Percentiles rank a stretch among this genome's conserved stretches.
Evolutionary conservation across 192 early-diverging fungal genomes (phyloP).

Genomic region (Geranomyces michiganensis): DNA sequence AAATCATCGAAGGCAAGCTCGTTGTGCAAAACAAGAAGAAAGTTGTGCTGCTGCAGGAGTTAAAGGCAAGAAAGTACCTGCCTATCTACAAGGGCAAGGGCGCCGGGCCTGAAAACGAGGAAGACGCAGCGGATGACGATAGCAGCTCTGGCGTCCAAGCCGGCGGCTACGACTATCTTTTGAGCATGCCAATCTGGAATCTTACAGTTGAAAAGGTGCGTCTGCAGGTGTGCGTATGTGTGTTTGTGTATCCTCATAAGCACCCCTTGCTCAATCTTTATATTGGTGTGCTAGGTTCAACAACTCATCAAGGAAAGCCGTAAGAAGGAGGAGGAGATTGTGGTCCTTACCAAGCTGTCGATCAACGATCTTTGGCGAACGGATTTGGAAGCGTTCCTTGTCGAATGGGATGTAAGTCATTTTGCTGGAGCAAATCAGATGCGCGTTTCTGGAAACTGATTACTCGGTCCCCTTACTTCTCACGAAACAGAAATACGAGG

Average conservation of each 20-base stretch:
- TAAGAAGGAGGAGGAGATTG: conserved; percentile 70
- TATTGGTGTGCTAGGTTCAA: conserved; percentile 53
- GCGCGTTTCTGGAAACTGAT: neutral
- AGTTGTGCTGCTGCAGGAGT: conserved; percentile 70
- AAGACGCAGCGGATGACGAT: conserved; percentile 33
- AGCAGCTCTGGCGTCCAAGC: neutral
- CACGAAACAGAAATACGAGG: neutral
- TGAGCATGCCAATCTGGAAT: conserved; percentile 88
- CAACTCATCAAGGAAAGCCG: conserved; percentile 72
- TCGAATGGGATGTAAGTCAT: conserved; percentile 71
- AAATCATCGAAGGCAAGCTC: conserved; percentile 85
- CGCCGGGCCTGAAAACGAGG: conserved; percentile 5
- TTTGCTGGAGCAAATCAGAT: neutral
- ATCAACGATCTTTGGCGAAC: conserved; percentile 79
- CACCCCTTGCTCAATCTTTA: neutral
- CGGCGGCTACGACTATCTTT: conserved; percentile 81
- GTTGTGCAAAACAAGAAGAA: conserved; percentile 86
- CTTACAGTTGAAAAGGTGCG: conserved; percentile 81
- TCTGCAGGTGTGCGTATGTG: neutral
- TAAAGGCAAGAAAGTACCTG: conserved; percentile 70
- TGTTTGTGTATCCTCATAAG: neutral
- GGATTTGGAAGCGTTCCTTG: conserved; percentile 84
- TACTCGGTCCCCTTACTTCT: neutral
- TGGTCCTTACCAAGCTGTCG: conserved; percentile 61
- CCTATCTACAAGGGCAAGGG: conserved; percentile 57